Base-by-base conservation (phyloP, 345 rosid species). In the Sisymbrium irio region DNA sequence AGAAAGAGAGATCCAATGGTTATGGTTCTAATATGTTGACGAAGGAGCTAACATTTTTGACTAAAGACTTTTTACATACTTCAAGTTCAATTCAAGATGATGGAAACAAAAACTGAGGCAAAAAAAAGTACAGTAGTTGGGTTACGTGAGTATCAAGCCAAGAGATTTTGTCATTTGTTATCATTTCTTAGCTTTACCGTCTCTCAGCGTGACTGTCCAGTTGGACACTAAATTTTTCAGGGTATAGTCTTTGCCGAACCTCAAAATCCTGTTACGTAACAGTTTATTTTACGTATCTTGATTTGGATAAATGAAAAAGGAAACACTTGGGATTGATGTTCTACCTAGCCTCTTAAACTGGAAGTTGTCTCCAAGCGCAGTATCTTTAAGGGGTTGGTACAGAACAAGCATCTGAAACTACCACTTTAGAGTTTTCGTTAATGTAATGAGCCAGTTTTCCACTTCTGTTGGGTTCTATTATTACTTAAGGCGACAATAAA, bases 151-250 rank as follows among this genome's bases (percentile, higher is more conserved):
- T 39, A 6, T 40, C 62, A 63, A 53, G 56, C 3, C 46, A 40
- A 39, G 0, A 61, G 12, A 28, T 27, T 11, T 27, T 70, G 1
- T 14, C n/a, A 39, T 19, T 12, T 55, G 40, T 13, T 50, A 15
- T 73, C 74, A 87, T 77, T 79, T 85, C 47, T 83, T 79, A 65
- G 62, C 69, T 57, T 84, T 82, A 60, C 50, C 10, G 32, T 86
- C 85, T 68, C 47, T 84, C 13, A 80, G 74, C 0, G 92, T 89
- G 19, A 86, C 87, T 0, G 90, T 90, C 77, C 90, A 84, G 73
- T 90, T 85, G 70, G 87, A 89, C 32, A 90, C 86, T 0, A 85
- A 89, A 30, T 20, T 19, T 19, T 49, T 10, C 53, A 1, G 25
- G 9, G 13, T 47, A 18, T 1, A 47, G 5, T 22, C 30, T 22